Evolutionary conservation across 2,329 filamentous ascomycete genomes (phyloP), one percentile per base, ranked within the genome.

Genomic region (Zasmidium angulare): DNA sequence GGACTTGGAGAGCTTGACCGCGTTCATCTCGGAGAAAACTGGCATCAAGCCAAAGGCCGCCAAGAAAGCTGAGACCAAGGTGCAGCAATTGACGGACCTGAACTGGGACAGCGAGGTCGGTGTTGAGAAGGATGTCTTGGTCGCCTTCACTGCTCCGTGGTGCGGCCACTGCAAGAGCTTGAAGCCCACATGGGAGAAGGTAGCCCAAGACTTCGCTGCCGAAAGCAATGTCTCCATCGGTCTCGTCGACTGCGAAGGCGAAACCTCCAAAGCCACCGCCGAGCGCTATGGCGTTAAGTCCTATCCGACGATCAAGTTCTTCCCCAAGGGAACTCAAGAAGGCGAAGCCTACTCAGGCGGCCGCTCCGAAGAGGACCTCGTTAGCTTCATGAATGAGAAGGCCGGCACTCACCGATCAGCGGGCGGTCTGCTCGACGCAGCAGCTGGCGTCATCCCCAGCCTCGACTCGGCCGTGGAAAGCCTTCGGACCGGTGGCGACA

Each of bases 301-400:
- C 36, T 99, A 96, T 83, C 95, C 95, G 52, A 99, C 95, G 63
- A 96, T 99, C 82, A 96, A 96, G 81, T 99, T 89, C 85, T 99
- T 97, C 85, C 85, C 91, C 68, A 89, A 89, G 75, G 93, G 92
- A 68, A 90, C 87, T 72, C 89, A 84, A 64, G 86, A 89, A 72
- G 76, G 86, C 49, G 83, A 88, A 69, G 73, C 81, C 49, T 99
- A 97, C 83, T 79, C 82, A 55, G 88, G 89, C 62, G 90, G 84
- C 63, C 93, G 95, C 66, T 81, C 81, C 52, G 91, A 97, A 81
- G 81, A 84, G 50, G 89, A 87, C 65, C 81, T 99, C 46, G 76
- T 98, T 67, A 76, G 83, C 3, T 99, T 89, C 80, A 74, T 99
- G 77, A 99, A 99, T 82, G 82, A 87, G 69, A 90, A 97, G 80